Evolutionary conservation across 2,329 filamentous ascomycete species (phyloP), one percentile per base, ranked within the genome.

Genomic region (Colletotrichum aenigma): DNA sequence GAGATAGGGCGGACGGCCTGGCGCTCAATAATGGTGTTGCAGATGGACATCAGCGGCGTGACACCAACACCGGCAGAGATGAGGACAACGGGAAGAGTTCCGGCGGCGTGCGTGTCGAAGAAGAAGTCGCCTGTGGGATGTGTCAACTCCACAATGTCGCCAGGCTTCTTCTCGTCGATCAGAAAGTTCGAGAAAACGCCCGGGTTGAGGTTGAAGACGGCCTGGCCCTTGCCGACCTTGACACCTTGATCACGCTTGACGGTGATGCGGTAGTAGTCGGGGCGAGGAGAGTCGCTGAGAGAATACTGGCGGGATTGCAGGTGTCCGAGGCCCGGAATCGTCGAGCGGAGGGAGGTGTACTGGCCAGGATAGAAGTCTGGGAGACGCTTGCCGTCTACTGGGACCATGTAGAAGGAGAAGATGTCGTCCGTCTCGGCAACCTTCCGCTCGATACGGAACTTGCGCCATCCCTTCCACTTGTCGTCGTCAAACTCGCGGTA

Each of bases 281-380:
- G 84, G 3, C 86, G 86, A 3, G 92, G 93, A 66, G 90, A 88
- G 77, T 95, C 93, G 79, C 91, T 93, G 76, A 96, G 88, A 30
- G 93, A 94, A 84, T 95, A 96, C 83, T 95, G 94, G 36, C 94
- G 88, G 21, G 91, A 88, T 83, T 96, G 94, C 78, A 88, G 84
- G 81, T 91, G 90, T 28, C 90, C 89, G 77, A 90, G 86, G 0
- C 87, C 85, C 2, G 91, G 89, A 0, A 94, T 88, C 66, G 88
- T 86, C 9, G 93, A 82, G 66, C 89, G 89, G 62, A 95, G 84
- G 1, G 92, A 93, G 76, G 94, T 89, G 81, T 95, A 96, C 83
- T 96, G 94, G 43, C 94, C 94, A 0, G 94, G 93, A 73, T 89
- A 87, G 86, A 91, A 96, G 0, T 81, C 60, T 0, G 93, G 93